Conservation (phyloP, 2,329 filamentous ascomycete genomes). For the Fusarium oligoseptatum region DNA sequence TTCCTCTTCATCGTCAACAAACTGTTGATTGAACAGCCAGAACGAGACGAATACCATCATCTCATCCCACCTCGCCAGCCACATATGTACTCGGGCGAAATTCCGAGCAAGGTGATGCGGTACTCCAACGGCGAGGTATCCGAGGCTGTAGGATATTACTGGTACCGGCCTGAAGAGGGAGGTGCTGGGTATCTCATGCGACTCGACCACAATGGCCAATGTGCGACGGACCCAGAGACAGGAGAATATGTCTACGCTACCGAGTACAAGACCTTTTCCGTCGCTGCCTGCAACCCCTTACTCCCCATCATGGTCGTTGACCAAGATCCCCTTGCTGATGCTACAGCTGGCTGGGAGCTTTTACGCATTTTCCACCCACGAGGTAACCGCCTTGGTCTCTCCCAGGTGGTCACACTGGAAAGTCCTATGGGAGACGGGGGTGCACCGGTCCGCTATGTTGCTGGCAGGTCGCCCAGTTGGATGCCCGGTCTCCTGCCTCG, state of each 20-base stretch:
- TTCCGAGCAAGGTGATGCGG: constrained; percentile 52
- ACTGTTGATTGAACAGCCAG: constrained; percentile 40
- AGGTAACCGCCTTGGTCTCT: constrained; percentile 41
- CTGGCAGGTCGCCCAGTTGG: constrained; percentile 53
- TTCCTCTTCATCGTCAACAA: constrained; percentile 59
- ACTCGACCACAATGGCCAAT: background rate
- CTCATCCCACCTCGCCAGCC: constrained; percentile 47
- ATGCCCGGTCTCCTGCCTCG: constrained; percentile 54
- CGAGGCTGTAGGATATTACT: constrained; percentile 38
- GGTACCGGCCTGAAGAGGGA: constrained; percentile 16
- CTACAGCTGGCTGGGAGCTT: constrained; percentile 41
- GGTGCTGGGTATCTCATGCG: background rate
- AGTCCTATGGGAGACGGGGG: constrained; percentile 28
- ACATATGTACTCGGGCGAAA: constrained; percentile 46
- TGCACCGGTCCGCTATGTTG: constrained; percentile 46
- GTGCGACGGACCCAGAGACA: too few relatives aligned
- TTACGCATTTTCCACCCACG: constrained; percentile 48
- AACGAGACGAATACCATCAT: constrained; percentile 38
- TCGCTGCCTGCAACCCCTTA: constrained; percentile 55
- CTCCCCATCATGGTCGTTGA: constrained; percentile 52
- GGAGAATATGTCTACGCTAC: background rate
- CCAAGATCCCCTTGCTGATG: constrained; percentile 29
- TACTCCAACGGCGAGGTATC: constrained; percentile 51
- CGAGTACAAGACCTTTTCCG: constrained; percentile 45
- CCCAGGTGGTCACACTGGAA: constrained; percentile 43